These are phyloP conservation scores for Diaporthe capsici DNA, from an alignment of 2,329 filamentous ascomycete genomes.

Conservation along the genomic window DNA sequence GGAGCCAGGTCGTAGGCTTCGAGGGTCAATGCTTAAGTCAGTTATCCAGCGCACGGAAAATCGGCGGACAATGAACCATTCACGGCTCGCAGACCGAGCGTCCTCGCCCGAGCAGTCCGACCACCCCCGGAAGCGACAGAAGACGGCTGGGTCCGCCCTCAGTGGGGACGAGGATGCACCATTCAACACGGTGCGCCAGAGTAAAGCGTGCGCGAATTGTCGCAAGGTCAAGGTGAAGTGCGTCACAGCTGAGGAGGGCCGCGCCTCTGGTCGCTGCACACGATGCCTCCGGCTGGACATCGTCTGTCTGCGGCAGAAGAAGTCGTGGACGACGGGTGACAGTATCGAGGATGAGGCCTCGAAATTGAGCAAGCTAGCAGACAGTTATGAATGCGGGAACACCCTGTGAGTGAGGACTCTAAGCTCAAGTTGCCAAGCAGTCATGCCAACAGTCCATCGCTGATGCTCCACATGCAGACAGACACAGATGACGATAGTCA, in stretches of 20 bases:
- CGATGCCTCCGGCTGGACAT: slow-evolving; percentile 14
- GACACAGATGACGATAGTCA: slow-evolving; percentile 22
- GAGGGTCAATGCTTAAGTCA: not conserved
- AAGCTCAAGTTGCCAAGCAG: too few species aligned
- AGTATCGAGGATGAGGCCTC: not conserved
- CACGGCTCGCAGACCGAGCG: not conserved
- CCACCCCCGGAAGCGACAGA: slow-evolving; percentile 13
- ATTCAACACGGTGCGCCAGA: not conserved
- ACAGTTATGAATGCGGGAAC: slow-evolving; percentile 8
- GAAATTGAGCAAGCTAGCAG: not conserved
- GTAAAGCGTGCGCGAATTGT: slow-evolving; percentile 4
- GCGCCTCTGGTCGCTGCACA: not conserved
- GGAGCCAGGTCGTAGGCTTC: not conserved
- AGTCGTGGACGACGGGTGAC: slow-evolving; percentile 5
- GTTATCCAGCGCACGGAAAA: not conserved
- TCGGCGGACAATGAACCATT: not conserved
- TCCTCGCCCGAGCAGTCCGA: slow-evolving; percentile 20
- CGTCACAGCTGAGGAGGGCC: slow-evolving; percentile 1
- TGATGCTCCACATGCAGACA: not conserved
- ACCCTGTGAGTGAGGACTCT: not conserved
- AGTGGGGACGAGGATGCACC: not conserved
- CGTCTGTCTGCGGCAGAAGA: slow-evolving; percentile 22
- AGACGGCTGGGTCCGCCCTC: not conserved
- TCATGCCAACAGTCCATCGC: not conserved
- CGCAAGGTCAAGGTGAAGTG: slow-evolving; percentile 24